Evolutionary conservation across 2,329 filamentous ascomycete species (phyloP), one percentile per base, ranked within the genome.

Genomic region (Orbilia quercus): DNA sequence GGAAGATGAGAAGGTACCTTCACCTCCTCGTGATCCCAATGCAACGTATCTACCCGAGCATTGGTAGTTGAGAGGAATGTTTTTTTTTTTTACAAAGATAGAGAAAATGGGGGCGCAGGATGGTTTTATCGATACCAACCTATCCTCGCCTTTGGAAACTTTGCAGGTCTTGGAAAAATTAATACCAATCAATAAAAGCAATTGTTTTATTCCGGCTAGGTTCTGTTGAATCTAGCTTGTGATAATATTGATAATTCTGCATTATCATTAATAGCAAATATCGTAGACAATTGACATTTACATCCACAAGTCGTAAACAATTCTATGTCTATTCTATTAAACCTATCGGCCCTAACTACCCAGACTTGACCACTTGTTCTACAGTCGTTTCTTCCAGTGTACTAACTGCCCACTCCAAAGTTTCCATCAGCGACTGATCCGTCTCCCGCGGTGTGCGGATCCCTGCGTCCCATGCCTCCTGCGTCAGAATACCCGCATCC

Each of bases 341-440:
- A n/a, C n/a, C n/a, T n/a, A n/a, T n/a, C n/a, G n/a, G n/a, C n/a
- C n/a, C n/a, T n/a, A n/a, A n/a, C 28, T 31, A 31, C 4, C 28
- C 9, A 4, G 28, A 31, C 36, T 20, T 57, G 28, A 22, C n/a
- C n/a, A 44, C 40, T 16, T 40, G n/a, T 40, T 54, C 51, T 16
- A 23, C 31, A 2, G 31, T 40, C 3, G 58, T 73, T 5, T 31
- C 22, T 40, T 57, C 47, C n/a, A 73, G 12, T 0, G 60, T 54
- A 22, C 40, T 38, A 45, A 91, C 89, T 0, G 88, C 87, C 91
- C 91, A 93, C 57, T 83, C 82, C 75, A 93, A 80, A 28, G 87
- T 84, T 63, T 84, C 82, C 75, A 83, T 83, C 85, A 92, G 88
- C 67, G 87, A 84, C 7, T 84, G 81, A 77, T 88, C 84, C 18